A percentile compares a stretch with the other conserved stretches of the same genome.
These are phyloP conservation scores for Lachancea fermentati DNA, from an alignment of 805 yeast genomes.

Conservation along the genomic window DNA sequence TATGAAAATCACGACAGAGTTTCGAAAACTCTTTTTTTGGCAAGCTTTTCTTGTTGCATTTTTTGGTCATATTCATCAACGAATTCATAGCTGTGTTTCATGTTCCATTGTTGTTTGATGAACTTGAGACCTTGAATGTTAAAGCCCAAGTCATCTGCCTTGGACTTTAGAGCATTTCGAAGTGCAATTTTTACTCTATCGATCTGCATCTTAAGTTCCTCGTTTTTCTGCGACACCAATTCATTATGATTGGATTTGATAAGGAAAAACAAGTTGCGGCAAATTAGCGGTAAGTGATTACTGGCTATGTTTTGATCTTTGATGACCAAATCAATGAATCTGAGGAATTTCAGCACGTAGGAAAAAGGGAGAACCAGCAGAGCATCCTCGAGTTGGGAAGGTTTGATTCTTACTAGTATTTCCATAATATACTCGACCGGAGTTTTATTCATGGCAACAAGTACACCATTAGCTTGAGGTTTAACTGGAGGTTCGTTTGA, in stretches of 20 bases:
- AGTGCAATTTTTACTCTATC: constrained; percentile 57
- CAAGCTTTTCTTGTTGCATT: constrained; percentile 46
- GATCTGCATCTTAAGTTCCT: constrained; percentile 56
- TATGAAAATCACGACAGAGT: too few species aligned
- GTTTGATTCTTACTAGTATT: constrained; percentile 60
- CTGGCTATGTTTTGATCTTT: constrained; percentile 40
- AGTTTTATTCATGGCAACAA: constrained; percentile 61
- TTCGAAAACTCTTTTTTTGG: constrained; percentile 70
- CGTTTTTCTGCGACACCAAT: constrained; percentile 63
- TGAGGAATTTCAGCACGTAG: constrained; percentile 62
- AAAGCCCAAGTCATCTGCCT: constrained; percentile 63
- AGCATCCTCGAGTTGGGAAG: constrained; percentile 90
- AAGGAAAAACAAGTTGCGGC: constrained; percentile 71
- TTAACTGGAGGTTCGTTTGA: constrained; percentile 45
- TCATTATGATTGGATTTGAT: constrained; percentile 73
- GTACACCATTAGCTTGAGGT: constrained; percentile 66
- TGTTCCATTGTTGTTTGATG: constrained; percentile 71
- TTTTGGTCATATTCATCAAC: constrained; percentile 60
- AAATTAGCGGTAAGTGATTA: constrained; percentile 55
- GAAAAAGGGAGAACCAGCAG: constrained; percentile 86
- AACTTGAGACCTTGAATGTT: constrained; percentile 79
- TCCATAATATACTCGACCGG: constrained; percentile 80
- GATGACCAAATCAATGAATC: constrained; percentile 74
- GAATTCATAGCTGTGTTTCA: constrained; percentile 67
- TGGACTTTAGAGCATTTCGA: constrained; percentile 47